A percentile compares a stretch with the other conserved stretches of the same genome.
Conservation (phyloP, 768 basidiomycete species). For the Rhizopogon vesiculosus region DNA sequence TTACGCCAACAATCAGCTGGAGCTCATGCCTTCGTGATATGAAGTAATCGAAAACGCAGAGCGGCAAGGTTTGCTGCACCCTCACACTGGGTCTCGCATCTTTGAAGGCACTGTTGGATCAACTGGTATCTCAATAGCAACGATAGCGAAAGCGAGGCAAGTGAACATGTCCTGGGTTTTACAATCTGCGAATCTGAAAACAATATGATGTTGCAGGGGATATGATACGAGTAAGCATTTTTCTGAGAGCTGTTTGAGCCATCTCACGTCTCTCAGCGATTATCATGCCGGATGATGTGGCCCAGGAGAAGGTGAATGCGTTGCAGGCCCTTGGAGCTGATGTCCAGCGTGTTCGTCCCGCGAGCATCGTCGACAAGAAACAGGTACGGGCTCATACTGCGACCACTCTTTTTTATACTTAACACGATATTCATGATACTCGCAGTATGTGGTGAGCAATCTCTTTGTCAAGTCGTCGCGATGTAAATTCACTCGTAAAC, state of each 20-base stretch:
- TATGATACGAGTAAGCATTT: conserved; percentile 69
- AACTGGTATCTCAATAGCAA: conserved; percentile 95
- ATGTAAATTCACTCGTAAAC: background rate
- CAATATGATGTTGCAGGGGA: conserved; percentile 45
- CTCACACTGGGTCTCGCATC: conserved; percentile 85
- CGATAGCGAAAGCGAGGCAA: conserved; percentile 82
- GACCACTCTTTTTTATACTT: background rate
- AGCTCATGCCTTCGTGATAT: background rate
- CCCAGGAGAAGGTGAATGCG: conserved; percentile 86
- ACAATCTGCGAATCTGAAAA: background rate
- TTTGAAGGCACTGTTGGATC: conserved; percentile 98
- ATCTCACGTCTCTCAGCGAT: conserved; percentile 49
- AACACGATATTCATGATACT: background rate
- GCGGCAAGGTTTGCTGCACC: conserved; percentile 71
- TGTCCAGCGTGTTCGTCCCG: conserved; percentile 89
- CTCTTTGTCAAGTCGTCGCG: background rate
- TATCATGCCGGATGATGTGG: conserved; percentile 87
- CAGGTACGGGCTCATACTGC: conserved; percentile 47
- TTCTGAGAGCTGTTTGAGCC: too few species aligned
- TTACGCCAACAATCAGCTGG: background rate
- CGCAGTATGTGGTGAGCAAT: conserved; percentile 60
- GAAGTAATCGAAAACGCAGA: conserved; percentile 96
- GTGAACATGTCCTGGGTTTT: conserved; percentile 8
- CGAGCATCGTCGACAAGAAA: conserved; percentile 95
- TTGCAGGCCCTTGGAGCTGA: conserved; percentile 79